phyloP scores from a whole-genome alignment of 805 yeast species.

The Scheffersomyces coipomensis region DNA sequence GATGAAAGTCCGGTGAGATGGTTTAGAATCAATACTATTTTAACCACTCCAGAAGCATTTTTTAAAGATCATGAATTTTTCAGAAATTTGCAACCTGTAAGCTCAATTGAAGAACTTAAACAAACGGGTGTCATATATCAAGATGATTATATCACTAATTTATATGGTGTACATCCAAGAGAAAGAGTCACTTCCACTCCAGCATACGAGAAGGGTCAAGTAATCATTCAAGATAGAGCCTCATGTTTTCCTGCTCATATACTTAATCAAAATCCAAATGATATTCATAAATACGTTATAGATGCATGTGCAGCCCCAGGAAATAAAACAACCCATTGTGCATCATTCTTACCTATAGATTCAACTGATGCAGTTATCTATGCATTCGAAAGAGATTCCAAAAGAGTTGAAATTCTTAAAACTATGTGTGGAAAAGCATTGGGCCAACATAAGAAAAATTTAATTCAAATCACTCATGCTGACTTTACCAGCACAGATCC shows the following conservation, averaged over 20 bases:
- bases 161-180: conserved; percentile 80
- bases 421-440: conserved; percentile 78
- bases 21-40: conserved; percentile 72
- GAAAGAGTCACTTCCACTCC: conserved; percentile 67
- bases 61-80: conserved; percentile 37
- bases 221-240: conserved; percentile 94
- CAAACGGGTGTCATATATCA: conserved; percentile 60
- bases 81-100: conserved; percentile 44
- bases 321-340: conserved; percentile 91
- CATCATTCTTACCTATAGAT: conserved; percentile 51
- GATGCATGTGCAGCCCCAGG: conserved; percentile 99
- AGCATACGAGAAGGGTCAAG: conserved; percentile 69
- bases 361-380: conserved; percentile 44
- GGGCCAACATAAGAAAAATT: conserved; percentile 19
- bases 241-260: conserved; percentile 95
- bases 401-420: conserved; percentile 65
- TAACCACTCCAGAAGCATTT: conserved; percentile 39
- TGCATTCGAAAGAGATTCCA: conserved; percentile 86
- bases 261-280: conserved; percentile 50
- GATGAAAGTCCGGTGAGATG: conserved; percentile 76
- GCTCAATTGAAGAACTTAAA: conserved; percentile 31
- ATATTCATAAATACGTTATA: conserved; percentile 59
- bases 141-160: conserved; percentile 71
- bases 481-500: conserved; percentile 69
- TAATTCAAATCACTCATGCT: conserved; percentile 53